Conservation (phyloP, 257 asterid genomes). For the Voacanga thouarsii region DNA sequence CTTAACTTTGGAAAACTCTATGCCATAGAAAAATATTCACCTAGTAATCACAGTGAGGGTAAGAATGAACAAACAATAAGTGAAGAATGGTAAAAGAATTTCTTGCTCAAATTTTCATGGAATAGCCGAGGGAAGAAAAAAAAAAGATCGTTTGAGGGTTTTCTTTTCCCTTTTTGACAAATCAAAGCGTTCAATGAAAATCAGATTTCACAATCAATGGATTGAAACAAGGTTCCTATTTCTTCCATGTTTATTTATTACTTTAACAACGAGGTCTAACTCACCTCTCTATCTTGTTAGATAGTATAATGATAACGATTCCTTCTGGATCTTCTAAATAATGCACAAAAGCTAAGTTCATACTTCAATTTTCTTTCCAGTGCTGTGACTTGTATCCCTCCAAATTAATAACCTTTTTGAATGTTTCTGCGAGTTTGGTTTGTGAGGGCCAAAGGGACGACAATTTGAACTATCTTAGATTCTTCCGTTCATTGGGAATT, state of each 20-base stretch:
- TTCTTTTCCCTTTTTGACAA: no score
- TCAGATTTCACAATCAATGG: no score
- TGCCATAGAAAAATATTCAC: no score
- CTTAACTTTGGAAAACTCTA: no score
- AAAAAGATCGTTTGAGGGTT: no score
- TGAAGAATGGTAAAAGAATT: no score
- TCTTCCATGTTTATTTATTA: neutral
- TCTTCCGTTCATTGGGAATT: neutral
- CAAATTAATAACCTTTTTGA: slow-evolving; percentile 1
- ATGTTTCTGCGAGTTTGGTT: neutral
- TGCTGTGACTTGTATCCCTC: neutral
- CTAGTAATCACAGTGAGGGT: no score
- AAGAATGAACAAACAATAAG: no score
- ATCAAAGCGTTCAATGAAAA: neutral
- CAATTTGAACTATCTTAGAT: neutral
- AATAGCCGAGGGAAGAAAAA: no score
- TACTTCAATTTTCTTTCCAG: neutral
- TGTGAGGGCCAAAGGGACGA: neutral
- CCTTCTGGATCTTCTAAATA: neutral
- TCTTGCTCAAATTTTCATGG: no score
- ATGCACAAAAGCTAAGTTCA: slow-evolving; percentile 1
- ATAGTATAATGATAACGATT: neutral
- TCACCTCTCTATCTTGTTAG: neutral
- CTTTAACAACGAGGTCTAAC: neutral
- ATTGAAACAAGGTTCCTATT: neutral